These are phyloP conservation scores for Aegilops umbellulata DNA, from an alignment of 176 grass and related monocot genomes.

Conservation along the genomic window DNA sequence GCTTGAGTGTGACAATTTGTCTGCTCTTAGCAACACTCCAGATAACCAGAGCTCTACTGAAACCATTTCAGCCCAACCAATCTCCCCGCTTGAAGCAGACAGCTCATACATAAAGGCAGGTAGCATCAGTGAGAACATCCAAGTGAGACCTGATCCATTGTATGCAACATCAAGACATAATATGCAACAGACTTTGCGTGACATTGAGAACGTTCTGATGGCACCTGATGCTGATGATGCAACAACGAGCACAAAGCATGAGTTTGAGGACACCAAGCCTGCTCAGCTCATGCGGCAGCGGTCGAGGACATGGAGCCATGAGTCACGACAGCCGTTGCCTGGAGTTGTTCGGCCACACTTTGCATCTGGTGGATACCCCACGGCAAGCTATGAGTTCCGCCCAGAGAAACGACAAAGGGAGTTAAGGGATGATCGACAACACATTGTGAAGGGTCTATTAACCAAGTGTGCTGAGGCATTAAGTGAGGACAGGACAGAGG, in stretches of 20 bases:
- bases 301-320: constrained; percentile 72
- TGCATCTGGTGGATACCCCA: constrained; percentile 36
- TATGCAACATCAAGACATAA: constrained; percentile 63
- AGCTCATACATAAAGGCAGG: constrained; percentile 54
- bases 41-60: constrained; percentile 70
- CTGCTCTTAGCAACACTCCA: constrained; percentile 51
- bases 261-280: constrained; percentile 54
- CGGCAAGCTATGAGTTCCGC: constrained; percentile 52
- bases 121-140: constrained; percentile 28
- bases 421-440: constrained; percentile 52
- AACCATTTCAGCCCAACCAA: constrained; percentile 54
- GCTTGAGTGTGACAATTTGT: constrained; percentile 66
- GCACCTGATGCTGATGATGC: constrained; percentile 71
- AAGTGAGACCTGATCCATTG: constrained; percentile 42
- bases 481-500: constrained; percentile 56
- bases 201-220: constrained; percentile 97
- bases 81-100: constrained; percentile 69
- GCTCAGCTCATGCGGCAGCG: constrained; percentile 49
- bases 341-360: constrained; percentile 27
- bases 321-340: constrained; percentile 41
- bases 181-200: constrained; percentile 76
- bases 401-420: constrained; percentile 65
- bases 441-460: constrained; percentile 64
- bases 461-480: constrained; percentile 75
- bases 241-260: constrained; percentile 42